Evolutionary conservation across 2,329 filamentous ascomycete species (phyloP).

Genomic region (Pseudohalonectria lignicola): DNA sequence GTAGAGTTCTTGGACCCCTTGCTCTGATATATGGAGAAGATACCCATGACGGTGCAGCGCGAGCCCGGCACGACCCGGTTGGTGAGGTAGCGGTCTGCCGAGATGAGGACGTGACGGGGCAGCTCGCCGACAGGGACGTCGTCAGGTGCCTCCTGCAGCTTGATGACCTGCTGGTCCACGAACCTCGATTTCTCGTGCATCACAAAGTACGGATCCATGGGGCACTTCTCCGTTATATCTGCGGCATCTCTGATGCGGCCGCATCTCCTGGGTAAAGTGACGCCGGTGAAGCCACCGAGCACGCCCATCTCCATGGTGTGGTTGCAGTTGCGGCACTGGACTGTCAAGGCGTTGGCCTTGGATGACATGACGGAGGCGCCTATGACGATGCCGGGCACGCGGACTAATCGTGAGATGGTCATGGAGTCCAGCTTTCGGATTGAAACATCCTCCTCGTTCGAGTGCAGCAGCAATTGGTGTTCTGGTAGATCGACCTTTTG

Average conservation of each 20-base stretch:
- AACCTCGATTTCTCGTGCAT: slow-evolving; percentile 90
- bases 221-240: slow-evolving; percentile 65
- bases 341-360: slow-evolving; percentile 77
- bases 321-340: slow-evolving; percentile 82
- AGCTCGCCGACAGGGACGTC: slow-evolving; percentile 95
- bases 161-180: slow-evolving; percentile 96
- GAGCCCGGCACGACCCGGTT: slow-evolving; percentile 94
- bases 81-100: slow-evolving; percentile 90
- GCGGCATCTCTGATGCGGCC: slow-evolving; percentile 50
- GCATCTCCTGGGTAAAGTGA: slow-evolving; percentile 75
- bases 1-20: slow-evolving; percentile 73
- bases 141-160: slow-evolving; percentile 93
- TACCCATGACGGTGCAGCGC: slow-evolving; percentile 88
- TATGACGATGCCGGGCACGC: slow-evolving; percentile 95
- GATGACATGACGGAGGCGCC: slow-evolving; percentile 94
- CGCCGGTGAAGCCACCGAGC: slow-evolving; percentile 75
- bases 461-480: slow-evolving; percentile 92
- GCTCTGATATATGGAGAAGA: slow-evolving; percentile 95
- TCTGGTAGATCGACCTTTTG: slow-evolving; percentile 62
- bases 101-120: slow-evolving; percentile 87
- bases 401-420: slow-evolving; percentile 87
- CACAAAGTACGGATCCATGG: slow-evolving; percentile 91
- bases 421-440: slow-evolving; percentile 90
- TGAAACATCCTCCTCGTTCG: slow-evolving; percentile 78
- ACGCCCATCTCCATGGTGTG: slow-evolving; percentile 61